Evolutionary conservation across 106 monocot genomes (phyloP).

Genomic region (Apostasia ramifera): DNA sequence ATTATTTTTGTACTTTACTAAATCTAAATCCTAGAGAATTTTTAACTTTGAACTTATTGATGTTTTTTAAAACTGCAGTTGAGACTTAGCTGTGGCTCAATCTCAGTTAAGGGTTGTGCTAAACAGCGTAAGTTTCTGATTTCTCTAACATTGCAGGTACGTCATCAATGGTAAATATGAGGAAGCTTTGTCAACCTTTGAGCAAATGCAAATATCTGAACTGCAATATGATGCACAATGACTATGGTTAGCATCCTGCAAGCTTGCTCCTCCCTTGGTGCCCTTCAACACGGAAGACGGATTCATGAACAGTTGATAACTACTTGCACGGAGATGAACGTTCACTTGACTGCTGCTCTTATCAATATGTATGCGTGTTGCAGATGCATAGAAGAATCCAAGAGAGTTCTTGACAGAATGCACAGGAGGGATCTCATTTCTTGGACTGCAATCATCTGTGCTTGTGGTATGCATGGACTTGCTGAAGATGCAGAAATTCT

Average conservation of each 20-base stretch:
- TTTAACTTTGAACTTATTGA: too few relatives aligned
- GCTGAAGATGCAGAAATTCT: constrained; percentile 27
- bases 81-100: too few relatives aligned
- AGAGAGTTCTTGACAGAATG: constrained; percentile 21
- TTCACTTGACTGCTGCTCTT: constrained; percentile 30
- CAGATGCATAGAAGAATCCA: constrained; percentile 22
- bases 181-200: constrained; percentile 19
- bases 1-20: too few relatives aligned
- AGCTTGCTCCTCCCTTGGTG: constrained; percentile 34
- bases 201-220: constrained; percentile 24
- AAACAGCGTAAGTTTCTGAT: background rate
- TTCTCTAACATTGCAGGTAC: constrained; percentile 14
- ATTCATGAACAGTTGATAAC: constrained; percentile 25
- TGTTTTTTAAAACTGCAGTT: too few relatives aligned
- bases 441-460: constrained; percentile 42
- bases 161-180: constrained; percentile 16
- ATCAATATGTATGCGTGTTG: constrained; percentile 39
- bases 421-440: constrained; percentile 22
- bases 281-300: constrained; percentile 30
- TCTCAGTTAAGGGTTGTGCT: too few relatives aligned
- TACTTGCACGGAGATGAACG: constrained; percentile 10
- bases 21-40: too few relatives aligned
- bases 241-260: constrained; percentile 36
- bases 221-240: constrained; percentile 25
- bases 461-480: constrained; percentile 40